Evolutionary conservation across 345 rosid genomes (phyloP).

Genomic region (Aquilaria yunnanensis): DNA sequence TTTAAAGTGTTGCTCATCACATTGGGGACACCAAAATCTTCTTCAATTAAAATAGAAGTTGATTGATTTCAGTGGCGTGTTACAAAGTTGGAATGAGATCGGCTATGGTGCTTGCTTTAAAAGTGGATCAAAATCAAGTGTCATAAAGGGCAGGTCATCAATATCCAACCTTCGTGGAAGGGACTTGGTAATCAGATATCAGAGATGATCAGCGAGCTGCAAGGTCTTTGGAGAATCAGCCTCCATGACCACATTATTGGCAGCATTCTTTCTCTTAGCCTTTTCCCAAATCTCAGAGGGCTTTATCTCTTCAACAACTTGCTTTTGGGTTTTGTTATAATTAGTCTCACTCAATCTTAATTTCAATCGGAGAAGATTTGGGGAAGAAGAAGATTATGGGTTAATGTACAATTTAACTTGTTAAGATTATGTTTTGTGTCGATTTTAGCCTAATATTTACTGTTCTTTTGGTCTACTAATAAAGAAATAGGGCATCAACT

Average conservation of each 20-base stretch:
- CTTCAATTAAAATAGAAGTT: slow-evolving; percentile 34
- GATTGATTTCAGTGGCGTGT: slow-evolving; percentile 53
- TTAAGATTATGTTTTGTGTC: too few relatives aligned
- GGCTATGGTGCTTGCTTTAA: slow-evolving; percentile 68
- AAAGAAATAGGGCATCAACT: too few relatives aligned
- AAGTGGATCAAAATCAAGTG: slow-evolving; percentile 91
- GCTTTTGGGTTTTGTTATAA: slow-evolving; percentile 55
- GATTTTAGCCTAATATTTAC: too few relatives aligned
- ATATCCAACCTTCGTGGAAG: slow-evolving; percentile 88
- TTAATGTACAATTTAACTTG: too few relatives aligned
- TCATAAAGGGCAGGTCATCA: slow-evolving; percentile 69
- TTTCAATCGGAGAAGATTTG: too few relatives aligned
- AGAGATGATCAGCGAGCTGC: slow-evolving; percentile 81
- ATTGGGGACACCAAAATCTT: too few relatives aligned
- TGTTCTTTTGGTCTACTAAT: too few relatives aligned
- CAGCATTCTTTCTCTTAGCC: slow-evolving; percentile 76
- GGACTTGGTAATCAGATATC: slow-evolving; percentile 75
- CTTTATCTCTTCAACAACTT: slow-evolving; percentile 85
- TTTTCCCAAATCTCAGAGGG: slow-evolving; percentile 64
- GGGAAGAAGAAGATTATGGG: too few relatives aligned
- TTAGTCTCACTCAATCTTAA: too few relatives aligned
- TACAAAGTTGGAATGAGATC: slow-evolving; percentile 68
- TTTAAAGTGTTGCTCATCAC: too few relatives aligned
- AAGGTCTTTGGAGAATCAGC: slow-evolving; percentile 58
- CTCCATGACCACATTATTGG: slow-evolving; percentile 67